phyloP scores from a whole-genome alignment of 108 stramenopile species.

The Conticribra guillardii region DNA sequence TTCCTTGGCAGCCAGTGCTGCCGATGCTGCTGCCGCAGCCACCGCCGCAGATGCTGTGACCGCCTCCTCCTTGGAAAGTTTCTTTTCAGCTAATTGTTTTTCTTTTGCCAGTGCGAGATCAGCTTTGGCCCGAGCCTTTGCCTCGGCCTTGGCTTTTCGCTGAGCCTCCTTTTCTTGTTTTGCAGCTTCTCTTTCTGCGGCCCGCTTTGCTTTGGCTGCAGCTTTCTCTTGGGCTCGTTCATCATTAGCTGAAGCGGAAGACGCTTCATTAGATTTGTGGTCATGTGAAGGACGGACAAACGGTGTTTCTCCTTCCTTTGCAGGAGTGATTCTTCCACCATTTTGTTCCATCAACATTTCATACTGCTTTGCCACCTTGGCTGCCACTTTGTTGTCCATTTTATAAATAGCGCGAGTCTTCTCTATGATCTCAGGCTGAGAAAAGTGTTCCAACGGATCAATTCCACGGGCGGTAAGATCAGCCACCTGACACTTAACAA shows the following conservation, averaged over 20 bases:
- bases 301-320: constrained; percentile 42
- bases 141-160: constrained; percentile 16
- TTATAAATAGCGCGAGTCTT: constrained; percentile 51
- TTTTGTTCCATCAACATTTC: constrained; percentile 42
- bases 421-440: constrained; percentile 29
- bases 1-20: constrained; percentile 8
- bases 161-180: constrained; percentile 53
- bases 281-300: constrained; percentile 20
- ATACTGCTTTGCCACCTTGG: constrained; percentile 45
- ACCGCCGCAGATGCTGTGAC: constrained; percentile 35
- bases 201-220: constrained; percentile 50
- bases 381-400: constrained; percentile 45
- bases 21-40: constrained; percentile 31
- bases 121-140: constrained; percentile 45
- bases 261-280: background rate
- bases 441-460: constrained; percentile 76
- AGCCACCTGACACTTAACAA: constrained; percentile 72
- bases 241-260: constrained; percentile 7
- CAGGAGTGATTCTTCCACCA: constrained; percentile 34
- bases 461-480: constrained; percentile 72
- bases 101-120: constrained; percentile 19
- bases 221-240: constrained; percentile 25
- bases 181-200: too few species aligned
- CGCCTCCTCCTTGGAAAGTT: constrained; percentile 27
- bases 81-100: constrained; percentile 12